Evolutionary conservation across 306 rosid genomes (phyloP), one percentile per base, ranked within the genome.

Genomic region (Cucurbita ficifolia): DNA sequence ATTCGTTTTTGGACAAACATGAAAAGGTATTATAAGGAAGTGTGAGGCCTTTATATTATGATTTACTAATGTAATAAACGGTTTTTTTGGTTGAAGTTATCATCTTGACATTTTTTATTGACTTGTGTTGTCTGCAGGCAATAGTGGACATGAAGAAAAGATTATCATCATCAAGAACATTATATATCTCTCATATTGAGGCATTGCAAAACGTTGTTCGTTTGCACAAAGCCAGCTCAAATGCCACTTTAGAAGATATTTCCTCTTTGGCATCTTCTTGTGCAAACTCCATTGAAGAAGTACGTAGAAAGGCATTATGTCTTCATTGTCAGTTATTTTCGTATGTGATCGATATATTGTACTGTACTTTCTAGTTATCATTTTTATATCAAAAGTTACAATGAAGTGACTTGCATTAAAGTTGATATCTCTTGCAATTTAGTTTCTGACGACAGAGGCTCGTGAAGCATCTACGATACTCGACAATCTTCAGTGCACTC

Each of bases 181-280:
- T 86, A 82, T 91, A 84, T 72, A 50, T 83, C 55, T 87, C 89
- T 70, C 96, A 95, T 75, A 74, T 88, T 17, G 96, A 95, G 83
- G 96, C 88, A 29, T 80, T 87, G 76, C 93, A 91, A 83, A 95
- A 95, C 81, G 96, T 91, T 70, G 97, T 95, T 74, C 89, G 90
- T 72, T 88, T 95, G 84, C 97, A 91, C 82, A 84, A 77, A 82
- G 90, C 99, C 1, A 72, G 69, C 82, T 91, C 96, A 21, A 83
- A 89, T 82, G 92, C 96, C 81, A 76, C 82, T 46, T 78, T 95
- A 54, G 93, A 85, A 78, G 96, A 95, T 77, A 68, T 95, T 62
- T 79, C 86, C 29, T 86, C 90, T 61, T 79, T 84, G 80, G 80
- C 84, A 77, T 82, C 96, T n/a, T 82, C 88, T 69, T 86, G 82